Evolutionary conservation across 2,329 filamentous ascomycete genomes (phyloP).

Genomic region (Alternaria consortialis): DNA sequence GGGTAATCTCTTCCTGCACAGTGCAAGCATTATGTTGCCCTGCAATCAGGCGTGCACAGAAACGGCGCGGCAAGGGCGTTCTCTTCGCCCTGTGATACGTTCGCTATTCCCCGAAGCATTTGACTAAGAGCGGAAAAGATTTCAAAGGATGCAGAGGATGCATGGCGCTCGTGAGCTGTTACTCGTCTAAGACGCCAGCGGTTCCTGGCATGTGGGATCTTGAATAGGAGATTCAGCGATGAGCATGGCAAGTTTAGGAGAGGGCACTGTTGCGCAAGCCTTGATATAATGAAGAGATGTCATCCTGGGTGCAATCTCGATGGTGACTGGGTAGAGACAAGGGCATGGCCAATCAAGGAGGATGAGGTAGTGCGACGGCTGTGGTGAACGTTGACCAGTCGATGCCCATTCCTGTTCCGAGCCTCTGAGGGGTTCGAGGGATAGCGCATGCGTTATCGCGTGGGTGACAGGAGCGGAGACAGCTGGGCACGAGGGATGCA

Average conservation of each 20-base stretch:
- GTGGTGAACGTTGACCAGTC: conserved; percentile 5
- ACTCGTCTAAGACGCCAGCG: not conserved
- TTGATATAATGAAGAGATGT: not conserved
- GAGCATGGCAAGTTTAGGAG: not conserved
- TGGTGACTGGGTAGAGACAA: conserved; percentile 7
- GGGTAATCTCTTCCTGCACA: conserved; percentile 9
- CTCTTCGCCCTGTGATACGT: conserved; percentile 1
- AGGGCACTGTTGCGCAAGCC: not conserved
- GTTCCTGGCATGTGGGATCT: not conserved
- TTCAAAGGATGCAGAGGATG: conserved; percentile 2
- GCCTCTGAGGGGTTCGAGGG: conserved; percentile 1
- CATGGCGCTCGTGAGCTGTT: conserved; percentile 16
- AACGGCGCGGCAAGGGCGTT: conserved; percentile 16
- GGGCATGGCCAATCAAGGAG: conserved; percentile 13
- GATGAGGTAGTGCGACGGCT: conserved; percentile 12
- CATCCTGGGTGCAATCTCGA: not conserved
- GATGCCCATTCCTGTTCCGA: conserved; percentile 2
- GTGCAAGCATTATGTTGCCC: conserved; percentile 4
- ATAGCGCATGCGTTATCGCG: conserved; percentile 9
- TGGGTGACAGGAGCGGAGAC: not conserved
- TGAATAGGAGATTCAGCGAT: not conserved
- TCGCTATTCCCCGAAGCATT: conserved; percentile 8
- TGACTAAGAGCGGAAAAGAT: conserved; percentile 9
- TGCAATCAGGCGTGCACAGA: conserved; percentile 7
- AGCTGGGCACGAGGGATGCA: not conserved